phyloP scores from a whole-genome alignment of 495 filamentous ascomycete species.

The Neurospora sp. region DNA sequence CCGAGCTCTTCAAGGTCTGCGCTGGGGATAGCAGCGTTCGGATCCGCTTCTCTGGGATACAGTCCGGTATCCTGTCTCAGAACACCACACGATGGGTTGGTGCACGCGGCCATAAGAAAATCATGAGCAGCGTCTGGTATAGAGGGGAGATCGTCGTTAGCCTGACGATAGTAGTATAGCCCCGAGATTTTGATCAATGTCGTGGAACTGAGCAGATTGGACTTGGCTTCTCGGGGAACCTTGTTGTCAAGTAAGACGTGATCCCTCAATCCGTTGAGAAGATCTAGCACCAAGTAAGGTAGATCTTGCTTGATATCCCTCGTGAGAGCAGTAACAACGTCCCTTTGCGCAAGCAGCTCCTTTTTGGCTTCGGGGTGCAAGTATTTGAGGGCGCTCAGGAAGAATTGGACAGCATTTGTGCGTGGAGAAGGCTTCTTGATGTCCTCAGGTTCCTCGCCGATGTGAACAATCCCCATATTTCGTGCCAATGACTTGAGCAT shows the following conservation, averaged over 20 bases:
- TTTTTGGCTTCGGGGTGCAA: constrained; percentile 59
- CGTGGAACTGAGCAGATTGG: constrained; percentile 56
- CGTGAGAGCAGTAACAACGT: constrained; percentile 57
- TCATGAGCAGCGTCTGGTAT: constrained; percentile 57
- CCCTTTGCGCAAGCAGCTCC: constrained; percentile 64
- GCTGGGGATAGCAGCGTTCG: constrained; percentile 30
- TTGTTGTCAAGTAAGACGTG: constrained; percentile 59
- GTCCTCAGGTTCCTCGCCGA: constrained; percentile 44
- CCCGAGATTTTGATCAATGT: constrained; percentile 61
- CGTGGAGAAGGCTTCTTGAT: constrained; percentile 58
- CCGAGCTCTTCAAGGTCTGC: constrained; percentile 52
- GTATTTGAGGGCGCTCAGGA: constrained; percentile 63
- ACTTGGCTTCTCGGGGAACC: constrained; percentile 60
- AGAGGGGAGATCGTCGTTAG: constrained; percentile 17
- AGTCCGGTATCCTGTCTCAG: constrained; percentile 57
- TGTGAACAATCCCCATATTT: constrained; percentile 43
- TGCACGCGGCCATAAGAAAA: constrained; percentile 64
- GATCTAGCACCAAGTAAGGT: constrained; percentile 55
- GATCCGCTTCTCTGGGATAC: constrained; percentile 59
- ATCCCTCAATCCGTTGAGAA: constrained; percentile 52
- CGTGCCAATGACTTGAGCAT: constrained; percentile 63
- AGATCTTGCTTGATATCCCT: constrained; percentile 64
- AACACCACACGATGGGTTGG: constrained; percentile 56
- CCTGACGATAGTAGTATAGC: constrained; percentile 54
- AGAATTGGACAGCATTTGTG: constrained; percentile 62